A percentile compares a stretch with the other conserved stretches of the same genome.
Evolutionary conservation across 1,139 yeast genomes (phyloP).

Genomic region (Geotrichum bryndzae): DNA sequence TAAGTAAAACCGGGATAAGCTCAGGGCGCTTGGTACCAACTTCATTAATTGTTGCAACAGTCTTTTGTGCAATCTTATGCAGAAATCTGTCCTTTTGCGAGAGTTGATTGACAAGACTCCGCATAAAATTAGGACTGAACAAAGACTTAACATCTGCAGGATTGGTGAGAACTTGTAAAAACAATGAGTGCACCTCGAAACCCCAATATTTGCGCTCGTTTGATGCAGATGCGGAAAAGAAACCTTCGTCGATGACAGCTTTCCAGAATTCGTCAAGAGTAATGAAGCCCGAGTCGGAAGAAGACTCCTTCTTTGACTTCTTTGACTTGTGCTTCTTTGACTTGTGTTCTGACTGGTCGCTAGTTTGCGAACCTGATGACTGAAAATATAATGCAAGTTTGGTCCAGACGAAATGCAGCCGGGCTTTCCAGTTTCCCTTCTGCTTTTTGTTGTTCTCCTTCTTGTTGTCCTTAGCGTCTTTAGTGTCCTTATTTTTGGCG

Average conservation of each 20-base stretch:
- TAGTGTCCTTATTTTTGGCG: slow-evolving; percentile 18
- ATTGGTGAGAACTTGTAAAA: slow-evolving; percentile 33
- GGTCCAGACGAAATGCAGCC: slow-evolving; percentile 80
- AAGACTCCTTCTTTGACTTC: slow-evolving; percentile 24
- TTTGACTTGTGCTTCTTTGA: slow-evolving; percentile 27
- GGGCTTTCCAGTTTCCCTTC: slow-evolving; percentile 70
- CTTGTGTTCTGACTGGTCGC: slow-evolving; percentile 29
- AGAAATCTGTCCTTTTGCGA: slow-evolving; percentile 60
- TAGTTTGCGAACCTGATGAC: background rate
- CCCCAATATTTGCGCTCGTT: slow-evolving; percentile 88
- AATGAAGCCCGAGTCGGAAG: slow-evolving; percentile 17
- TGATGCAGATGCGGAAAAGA: slow-evolving; percentile 71
- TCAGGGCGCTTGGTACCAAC: slow-evolving; percentile 38
- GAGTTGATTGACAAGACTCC: slow-evolving; percentile 73
- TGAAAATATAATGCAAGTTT: slow-evolving; percentile 37
- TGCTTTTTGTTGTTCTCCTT: slow-evolving; percentile 36
- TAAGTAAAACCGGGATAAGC: slow-evolving; percentile 46
- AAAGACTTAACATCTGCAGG: slow-evolving; percentile 38
- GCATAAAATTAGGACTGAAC: slow-evolving; percentile 64
- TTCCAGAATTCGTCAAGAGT: slow-evolving; percentile 71
- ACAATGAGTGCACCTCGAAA: slow-evolving; percentile 57
- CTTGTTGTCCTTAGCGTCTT: slow-evolving; percentile 21
- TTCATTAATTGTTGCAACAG: slow-evolving; percentile 43
- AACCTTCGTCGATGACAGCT: slow-evolving; percentile 68
- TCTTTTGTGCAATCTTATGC: slow-evolving; percentile 57